phyloP scores from a whole-genome alignment of 2,329 filamentous ascomycete genomes.

The Fusarium brachygibbosum region DNA sequence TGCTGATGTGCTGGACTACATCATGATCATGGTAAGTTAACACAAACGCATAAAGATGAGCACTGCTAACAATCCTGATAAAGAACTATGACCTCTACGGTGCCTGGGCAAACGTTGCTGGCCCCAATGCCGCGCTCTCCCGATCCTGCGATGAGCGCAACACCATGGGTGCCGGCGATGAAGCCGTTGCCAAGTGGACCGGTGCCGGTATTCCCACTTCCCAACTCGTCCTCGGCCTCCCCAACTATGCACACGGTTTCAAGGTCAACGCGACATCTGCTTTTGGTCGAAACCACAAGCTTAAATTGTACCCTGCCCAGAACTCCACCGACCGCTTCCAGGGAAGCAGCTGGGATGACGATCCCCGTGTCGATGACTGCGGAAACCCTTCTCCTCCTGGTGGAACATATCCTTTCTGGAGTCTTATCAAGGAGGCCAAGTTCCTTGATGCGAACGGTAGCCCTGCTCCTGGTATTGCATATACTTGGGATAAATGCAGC shows the following conservation, averaged over 20 bases:
- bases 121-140: constrained; percentile 32
- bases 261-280: constrained; percentile 34
- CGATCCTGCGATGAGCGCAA: constrained; percentile 34
- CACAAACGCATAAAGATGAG: accelerated
- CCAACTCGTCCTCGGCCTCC: constrained; percentile 36
- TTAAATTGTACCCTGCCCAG: constrained; percentile 32
- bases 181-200: constrained; percentile 29
- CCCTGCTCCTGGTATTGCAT: constrained; percentile 30
- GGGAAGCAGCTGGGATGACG: constrained; percentile 42
- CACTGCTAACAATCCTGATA: accelerated
- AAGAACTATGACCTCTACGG: constrained; percentile 44
- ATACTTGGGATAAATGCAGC: constrained; percentile 38
- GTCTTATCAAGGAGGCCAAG: constrained; percentile 39
- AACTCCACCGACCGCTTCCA: constrained; percentile 43
- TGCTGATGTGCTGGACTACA: constrained; percentile 37
- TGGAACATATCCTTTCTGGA: constrained; percentile 42
- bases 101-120: constrained; percentile 34
- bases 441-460: constrained; percentile 32
- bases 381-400: constrained; percentile 35
- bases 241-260: constrained; percentile 40
- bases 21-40: constrained; percentile 42
- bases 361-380: constrained; percentile 31
- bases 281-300: constrained; percentile 11
- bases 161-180: constrained; percentile 33
- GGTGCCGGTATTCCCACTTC: constrained; percentile 34